A percentile compares a stretch with the other conserved stretches of the same genome.
phyloP scores from a whole-genome alignment of 2,329 filamentous ascomycete species.

The Aspergillus sp. region DNA sequence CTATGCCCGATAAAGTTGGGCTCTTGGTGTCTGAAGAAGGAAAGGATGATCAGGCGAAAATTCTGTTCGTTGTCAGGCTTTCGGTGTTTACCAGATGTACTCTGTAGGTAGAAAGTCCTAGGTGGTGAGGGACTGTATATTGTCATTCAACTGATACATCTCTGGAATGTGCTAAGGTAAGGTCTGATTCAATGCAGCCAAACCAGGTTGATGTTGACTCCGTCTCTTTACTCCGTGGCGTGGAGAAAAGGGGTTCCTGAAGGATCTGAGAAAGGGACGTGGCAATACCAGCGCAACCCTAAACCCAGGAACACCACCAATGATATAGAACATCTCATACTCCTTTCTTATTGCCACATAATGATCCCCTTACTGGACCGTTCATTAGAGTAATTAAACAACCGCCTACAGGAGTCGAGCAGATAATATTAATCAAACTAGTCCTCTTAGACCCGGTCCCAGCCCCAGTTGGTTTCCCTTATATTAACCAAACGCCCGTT shows the following conservation, averaged over 20 bases:
- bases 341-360: no score
- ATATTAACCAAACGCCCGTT: background rate
- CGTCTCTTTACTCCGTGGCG: background rate
- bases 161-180: background rate
- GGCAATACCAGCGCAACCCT: background rate
- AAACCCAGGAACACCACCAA: background rate
- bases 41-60: background rate
- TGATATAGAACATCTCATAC: no score
- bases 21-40: background rate
- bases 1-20: background rate
- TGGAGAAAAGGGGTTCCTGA: conserved; percentile 3
- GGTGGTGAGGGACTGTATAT: background rate
- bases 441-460: background rate
- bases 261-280: background rate
- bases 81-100: no score
- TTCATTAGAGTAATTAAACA: no score
- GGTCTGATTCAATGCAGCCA: no score
- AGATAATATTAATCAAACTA: background rate
- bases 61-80: background rate
- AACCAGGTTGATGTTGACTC: background rate
- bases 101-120: background rate
- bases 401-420: background rate
- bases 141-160: background rate
- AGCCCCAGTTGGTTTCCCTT: background rate
- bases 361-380: no score